phyloP scores from a whole-genome alignment of 176 grass and related monocot genomes.

The Secale cereale region DNA sequence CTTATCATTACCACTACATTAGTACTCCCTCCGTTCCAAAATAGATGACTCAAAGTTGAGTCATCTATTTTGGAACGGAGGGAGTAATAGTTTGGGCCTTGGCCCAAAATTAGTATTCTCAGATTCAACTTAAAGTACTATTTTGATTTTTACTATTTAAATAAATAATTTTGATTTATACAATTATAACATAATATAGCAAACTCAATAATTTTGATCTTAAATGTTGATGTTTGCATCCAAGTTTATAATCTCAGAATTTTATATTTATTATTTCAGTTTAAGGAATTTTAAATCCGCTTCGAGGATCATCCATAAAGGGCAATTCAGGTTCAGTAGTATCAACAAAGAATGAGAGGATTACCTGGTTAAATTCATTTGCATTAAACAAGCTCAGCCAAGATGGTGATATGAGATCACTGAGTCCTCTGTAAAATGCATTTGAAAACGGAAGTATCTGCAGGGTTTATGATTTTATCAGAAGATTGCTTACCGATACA shows the following conservation, averaged over 20 bases:
- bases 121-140: background rate
- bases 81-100: background rate
- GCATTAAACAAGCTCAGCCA: constrained; percentile 98
- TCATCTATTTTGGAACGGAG: no score
- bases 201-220: background rate
- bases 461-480: constrained; percentile 18
- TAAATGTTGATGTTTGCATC: background rate
- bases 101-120: background rate
- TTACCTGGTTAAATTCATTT: constrained; percentile 99
- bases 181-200: background rate
- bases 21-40: no score
- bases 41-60: no score
- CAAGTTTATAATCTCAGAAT: background rate
- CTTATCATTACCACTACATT: constrained; percentile 1
- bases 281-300: background rate
- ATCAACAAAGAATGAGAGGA: background rate
- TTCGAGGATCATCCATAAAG: background rate
- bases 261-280: background rate
- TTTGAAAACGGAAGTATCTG: constrained; percentile 96
- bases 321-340: background rate
- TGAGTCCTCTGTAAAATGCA: constrained; percentile 92
- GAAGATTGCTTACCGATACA: background rate
- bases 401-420: constrained; percentile 85
- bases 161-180: background rate
- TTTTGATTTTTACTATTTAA: background rate